Conservation (phyloP, 768 basidiomycete species). For the Tulasnella sp. region DNA sequence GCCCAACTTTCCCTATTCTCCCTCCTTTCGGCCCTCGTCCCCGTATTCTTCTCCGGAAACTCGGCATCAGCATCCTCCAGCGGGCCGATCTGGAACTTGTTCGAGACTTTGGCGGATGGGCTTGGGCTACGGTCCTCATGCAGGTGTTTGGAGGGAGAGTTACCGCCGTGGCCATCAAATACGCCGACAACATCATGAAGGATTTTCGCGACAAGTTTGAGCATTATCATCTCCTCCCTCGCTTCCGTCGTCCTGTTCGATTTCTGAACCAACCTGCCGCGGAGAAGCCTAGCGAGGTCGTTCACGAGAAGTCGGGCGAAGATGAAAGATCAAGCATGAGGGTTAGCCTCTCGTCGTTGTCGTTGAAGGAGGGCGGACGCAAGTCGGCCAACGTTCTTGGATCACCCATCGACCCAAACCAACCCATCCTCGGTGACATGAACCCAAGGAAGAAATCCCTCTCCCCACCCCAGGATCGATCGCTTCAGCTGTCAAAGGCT, state of each 20-base stretch:
- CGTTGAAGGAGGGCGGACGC: not conserved
- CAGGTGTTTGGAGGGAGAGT: constrained; percentile 86
- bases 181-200: constrained; percentile 84
- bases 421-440: constrained; percentile 13
- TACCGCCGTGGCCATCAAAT: constrained; percentile 91
- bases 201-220: constrained; percentile 94
- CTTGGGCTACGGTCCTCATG: constrained; percentile 83
- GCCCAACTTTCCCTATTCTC: constrained; percentile 94
- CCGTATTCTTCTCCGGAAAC: constrained; percentile 50
- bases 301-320: not conserved
- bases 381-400: not conserved
- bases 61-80: constrained; percentile 33
- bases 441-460: not conserved
- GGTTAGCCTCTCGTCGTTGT: not conserved
- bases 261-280: constrained; percentile 46
- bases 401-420: not conserved
- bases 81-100: constrained; percentile 41
- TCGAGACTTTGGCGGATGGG: constrained; percentile 83
- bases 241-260: constrained; percentile 85
- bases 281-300: not conserved
- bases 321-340: not conserved
- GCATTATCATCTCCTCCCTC: constrained; percentile 91
- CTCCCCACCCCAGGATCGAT: constrained; percentile 6
- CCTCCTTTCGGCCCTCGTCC: constrained; percentile 81
- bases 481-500: not conserved